Evolutionary conservation across 257 asterid species (phyloP).

Genomic region (Solanum peruvianum): DNA sequence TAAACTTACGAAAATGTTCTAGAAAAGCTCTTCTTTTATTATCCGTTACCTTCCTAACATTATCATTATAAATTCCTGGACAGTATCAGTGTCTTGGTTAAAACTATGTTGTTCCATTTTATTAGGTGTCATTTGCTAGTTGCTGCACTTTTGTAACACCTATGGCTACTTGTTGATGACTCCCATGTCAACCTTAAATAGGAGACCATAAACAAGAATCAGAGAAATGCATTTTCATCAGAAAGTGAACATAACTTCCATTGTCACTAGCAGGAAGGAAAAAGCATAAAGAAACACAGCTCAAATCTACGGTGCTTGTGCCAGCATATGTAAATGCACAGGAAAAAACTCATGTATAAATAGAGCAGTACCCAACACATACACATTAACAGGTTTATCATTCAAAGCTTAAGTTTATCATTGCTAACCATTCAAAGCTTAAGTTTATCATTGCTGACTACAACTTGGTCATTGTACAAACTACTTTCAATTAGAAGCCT

Average conservation of each 20-base stretch:
- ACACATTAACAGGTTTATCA: not conserved
- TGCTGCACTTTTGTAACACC: not conserved
- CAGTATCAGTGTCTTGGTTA: not conserved
- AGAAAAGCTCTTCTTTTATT: not conserved
- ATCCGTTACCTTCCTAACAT: not conserved
- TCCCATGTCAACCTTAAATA: slow-evolving; percentile 31
- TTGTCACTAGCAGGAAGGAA: not conserved
- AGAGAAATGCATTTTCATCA: not conserved
- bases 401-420: not conserved
- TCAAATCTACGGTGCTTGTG: not conserved
- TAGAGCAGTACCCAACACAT: not conserved
- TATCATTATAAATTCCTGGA: not conserved
- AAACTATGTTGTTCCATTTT: not conserved
- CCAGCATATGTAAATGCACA: not conserved
- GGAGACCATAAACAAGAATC: not conserved
- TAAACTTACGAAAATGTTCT: not conserved
- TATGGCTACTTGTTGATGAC: not conserved
- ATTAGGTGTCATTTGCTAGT: not conserved
- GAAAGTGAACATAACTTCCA: not conserved
- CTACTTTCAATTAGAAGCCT: no score
- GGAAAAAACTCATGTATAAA: not conserved
- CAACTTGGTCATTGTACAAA: no score
- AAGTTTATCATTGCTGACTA: no score
- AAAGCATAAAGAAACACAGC: not conserved
- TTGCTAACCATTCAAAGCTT: no score